Evolutionary conservation across 2,329 filamentous ascomycete species (phyloP).

Genomic region (Xylariaceae sp.): DNA sequence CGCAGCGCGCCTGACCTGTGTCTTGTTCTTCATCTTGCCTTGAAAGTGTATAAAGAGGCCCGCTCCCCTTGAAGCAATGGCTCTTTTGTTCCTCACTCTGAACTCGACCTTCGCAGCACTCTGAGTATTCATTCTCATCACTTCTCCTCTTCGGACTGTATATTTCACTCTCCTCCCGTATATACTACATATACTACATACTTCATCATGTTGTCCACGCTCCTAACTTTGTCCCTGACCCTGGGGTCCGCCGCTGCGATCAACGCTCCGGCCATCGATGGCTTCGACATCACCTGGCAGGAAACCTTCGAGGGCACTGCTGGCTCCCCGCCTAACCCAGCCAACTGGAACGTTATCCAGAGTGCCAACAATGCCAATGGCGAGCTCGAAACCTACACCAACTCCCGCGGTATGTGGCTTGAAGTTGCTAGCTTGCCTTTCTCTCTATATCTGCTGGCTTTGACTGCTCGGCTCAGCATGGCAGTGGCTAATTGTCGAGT

Average conservation of each 20-base stretch:
- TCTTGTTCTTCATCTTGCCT: neutral
- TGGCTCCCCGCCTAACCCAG: conserved; percentile 36
- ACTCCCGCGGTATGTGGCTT: conserved; percentile 30
- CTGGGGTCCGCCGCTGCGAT: conserved; percentile 20
- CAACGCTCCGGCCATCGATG: conserved; percentile 37
- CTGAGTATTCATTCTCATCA: neutral
- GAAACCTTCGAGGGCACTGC: conserved; percentile 43
- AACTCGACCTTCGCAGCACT: conserved; percentile 6
- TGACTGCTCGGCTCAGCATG: neutral
- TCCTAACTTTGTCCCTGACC: conserved; percentile 23
- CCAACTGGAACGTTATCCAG: conserved; percentile 46
- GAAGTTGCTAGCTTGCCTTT: no score
- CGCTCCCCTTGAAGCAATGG: conserved; percentile 21
- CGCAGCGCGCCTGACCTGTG: neutral
- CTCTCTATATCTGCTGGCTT: no score
- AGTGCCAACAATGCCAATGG: conserved; percentile 43
- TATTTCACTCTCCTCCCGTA: neutral
- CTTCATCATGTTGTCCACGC: conserved; percentile 24
- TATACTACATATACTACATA: neutral
- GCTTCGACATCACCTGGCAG: conserved; percentile 43
- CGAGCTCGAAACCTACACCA: conserved; percentile 47
- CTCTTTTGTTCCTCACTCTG: conserved; percentile 6
- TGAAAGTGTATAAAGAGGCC: neutral
- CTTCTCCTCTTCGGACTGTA: conserved; percentile 18
- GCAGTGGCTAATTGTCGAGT: neutral